A percentile compares a stretch with the other conserved stretches of the same genome.
phyloP scores from a whole-genome alignment of 2,329 filamentous ascomycete species.

The Alternaria panax region DNA sequence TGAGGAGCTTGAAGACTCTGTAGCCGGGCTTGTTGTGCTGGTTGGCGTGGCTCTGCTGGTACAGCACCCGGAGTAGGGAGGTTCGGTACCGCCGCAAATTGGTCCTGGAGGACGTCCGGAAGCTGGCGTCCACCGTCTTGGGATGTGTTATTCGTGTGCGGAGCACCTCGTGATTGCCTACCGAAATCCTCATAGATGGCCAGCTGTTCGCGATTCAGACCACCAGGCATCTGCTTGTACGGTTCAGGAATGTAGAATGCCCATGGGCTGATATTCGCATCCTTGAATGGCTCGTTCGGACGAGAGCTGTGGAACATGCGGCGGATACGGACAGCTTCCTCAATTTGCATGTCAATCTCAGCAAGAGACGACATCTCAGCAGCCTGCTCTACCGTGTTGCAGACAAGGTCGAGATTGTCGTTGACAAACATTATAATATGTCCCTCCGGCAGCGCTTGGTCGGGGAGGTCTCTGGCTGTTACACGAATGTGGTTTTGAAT shows the following conservation, averaged over 20 bases:
- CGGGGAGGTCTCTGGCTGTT: slow-evolving; percentile 69
- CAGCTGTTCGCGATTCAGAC: slow-evolving; percentile 89
- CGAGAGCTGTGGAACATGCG: slow-evolving; percentile 76
- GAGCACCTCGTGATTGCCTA: slow-evolving; percentile 75
- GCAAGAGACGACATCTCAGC: slow-evolving; percentile 91
- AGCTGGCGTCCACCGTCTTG: slow-evolving; percentile 67
- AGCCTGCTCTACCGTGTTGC: slow-evolving; percentile 91
- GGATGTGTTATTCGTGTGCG: slow-evolving; percentile 62
- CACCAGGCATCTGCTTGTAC: slow-evolving; percentile 82
- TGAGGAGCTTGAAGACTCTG: slow-evolving; percentile 48
- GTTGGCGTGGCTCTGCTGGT: slow-evolving; percentile 66
- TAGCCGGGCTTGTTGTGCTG: slow-evolving; percentile 57
- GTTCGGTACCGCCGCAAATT: slow-evolving; percentile 66
- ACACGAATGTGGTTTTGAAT: slow-evolving; percentile 98
- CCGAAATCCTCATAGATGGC: slow-evolving; percentile 97
- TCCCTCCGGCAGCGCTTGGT: slow-evolving; percentile 85
- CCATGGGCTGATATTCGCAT: slow-evolving; percentile 85
- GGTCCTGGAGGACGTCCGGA: slow-evolving; percentile 68
- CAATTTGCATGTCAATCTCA: slow-evolving; percentile 94
- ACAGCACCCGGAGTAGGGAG: slow-evolving; percentile 69
- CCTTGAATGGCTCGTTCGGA: slow-evolving; percentile 84
- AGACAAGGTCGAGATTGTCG: slow-evolving; percentile 93
- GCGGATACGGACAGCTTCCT: slow-evolving; percentile 78
- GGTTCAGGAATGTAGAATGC: slow-evolving; percentile 92
- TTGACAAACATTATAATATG: slow-evolving; percentile 99